Evolutionary conservation across 441 rosid genomes (phyloP), one percentile per base, ranked within the genome.

Genomic region (Pelargonium australe): DNA sequence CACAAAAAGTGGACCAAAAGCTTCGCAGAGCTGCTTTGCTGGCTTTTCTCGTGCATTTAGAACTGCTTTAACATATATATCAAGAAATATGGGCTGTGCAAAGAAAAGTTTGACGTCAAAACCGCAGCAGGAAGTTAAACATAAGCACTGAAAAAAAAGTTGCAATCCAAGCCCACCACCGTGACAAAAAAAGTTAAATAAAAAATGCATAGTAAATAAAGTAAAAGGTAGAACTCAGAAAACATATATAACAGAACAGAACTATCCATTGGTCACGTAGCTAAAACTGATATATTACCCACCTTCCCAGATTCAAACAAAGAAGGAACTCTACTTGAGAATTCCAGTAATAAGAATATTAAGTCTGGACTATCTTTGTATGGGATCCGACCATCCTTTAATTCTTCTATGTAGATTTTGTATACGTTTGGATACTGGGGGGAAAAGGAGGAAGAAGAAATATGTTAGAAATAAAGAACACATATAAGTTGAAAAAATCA

Each of bases 11-110:
- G 92, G 88, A 74, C 45, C 65, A 73, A 96, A 91, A 61, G 85
- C 82, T 79, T 85, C 92, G 72, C 89, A 87, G 40, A 93, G 85
- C 71, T 72, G 80, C 66, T 73, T 78, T 61, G 75, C 77, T 65
- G 88, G 96, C 79, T 81, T 93, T 78, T 96, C 98, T 82, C 80
- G 87, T 31, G 96, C 82, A 81, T 85, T 96, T 70, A 93, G 83
- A 83, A 92, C 91, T 28, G 87, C 85, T 82, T 84, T 89, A 68
- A 86, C 89, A 82, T 92, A 95, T 68, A 87, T 78, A 75, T 89
- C 95, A 61, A 89, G 84, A 85, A 86, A 89, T 66, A 83, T 72
- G 63, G 86, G 84, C 99, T 95, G 97, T 73, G 37, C 55, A 84
- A 73, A 82, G 70, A 12, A 84, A 70, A 76, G 5, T 75, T 66